Evolutionary conservation across 2,329 filamentous ascomycete species (phyloP).

Genomic region (Sclerotinia nivalis): DNA sequence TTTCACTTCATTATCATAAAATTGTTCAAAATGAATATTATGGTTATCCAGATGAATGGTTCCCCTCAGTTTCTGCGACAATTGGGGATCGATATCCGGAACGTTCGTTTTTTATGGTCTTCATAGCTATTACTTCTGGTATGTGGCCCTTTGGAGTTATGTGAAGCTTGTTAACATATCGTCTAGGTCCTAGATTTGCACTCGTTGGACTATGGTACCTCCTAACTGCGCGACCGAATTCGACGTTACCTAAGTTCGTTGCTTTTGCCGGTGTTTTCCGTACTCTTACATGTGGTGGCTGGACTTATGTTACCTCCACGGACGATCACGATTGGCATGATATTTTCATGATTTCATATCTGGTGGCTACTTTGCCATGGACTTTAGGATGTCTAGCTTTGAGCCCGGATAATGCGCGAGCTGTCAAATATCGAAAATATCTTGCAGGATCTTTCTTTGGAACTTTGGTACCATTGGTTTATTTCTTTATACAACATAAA

Average conservation of each 20-base stretch:
- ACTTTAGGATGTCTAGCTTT: slow-evolving; percentile 85
- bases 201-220: slow-evolving; percentile 92
- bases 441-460: slow-evolving; percentile 84
- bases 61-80: slow-evolving; percentile 91
- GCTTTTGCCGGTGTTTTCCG: slow-evolving; percentile 79
- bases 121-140: slow-evolving; percentile 95
- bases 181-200: slow-evolving; percentile 80
- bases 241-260: slow-evolving; percentile 77
- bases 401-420: slow-evolving; percentile 79
- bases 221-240: slow-evolving; percentile 74
- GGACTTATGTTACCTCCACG: slow-evolving; percentile 98
- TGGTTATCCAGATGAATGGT: slow-evolving; percentile 94
- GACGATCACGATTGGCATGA: slow-evolving; percentile 99
- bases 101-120: slow-evolving; percentile 93
- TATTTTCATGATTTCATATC: slow-evolving; percentile 98
- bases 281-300: slow-evolving; percentile 92
- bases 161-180: slow-evolving; percentile 27
- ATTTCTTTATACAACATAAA: slow-evolving; percentile 99
- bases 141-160: slow-evolving; percentile 35
- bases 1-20: slow-evolving; percentile 86
- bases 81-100: slow-evolving; percentile 98
- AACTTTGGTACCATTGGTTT: slow-evolving; percentile 84
- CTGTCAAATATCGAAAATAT: slow-evolving; percentile 86
- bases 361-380: slow-evolving; percentile 93
- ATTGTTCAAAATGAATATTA: slow-evolving; percentile 98